Base-by-base conservation (phyloP, 495 filamentous ascomycete species). In the Aspergillus baeticus region DNA sequence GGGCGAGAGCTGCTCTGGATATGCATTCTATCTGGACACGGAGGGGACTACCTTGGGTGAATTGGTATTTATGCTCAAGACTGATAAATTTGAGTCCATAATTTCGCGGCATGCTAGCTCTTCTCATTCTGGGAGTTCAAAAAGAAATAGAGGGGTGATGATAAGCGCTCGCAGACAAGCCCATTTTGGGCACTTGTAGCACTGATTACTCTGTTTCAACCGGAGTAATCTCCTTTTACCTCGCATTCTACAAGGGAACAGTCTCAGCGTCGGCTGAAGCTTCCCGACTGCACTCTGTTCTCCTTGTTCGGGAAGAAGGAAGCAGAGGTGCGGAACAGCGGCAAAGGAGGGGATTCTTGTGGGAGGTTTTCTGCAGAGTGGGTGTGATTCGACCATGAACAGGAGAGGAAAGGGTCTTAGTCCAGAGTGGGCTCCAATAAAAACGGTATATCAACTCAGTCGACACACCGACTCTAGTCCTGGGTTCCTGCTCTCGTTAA, bases 371-470 rank as follows among this genome's bases (percentile, higher is more conserved):
- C 15, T 55, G 29, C 36, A 57, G 46, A 50, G 11, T 11, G 41
- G 37, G 45, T 18, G 1, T 57, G 45, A 57, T 57, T 57, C 54
- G 37, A 57, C 54, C 54, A 50, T 29, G 37, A 57, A 23, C 37
- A 39, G 20, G 54, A 57, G n/a, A 50, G 46, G 29, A 48, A 56
- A 38, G 54, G 36, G 43, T 29, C 36, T 22, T 38, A 37, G 36
- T 46, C 13, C 14, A 35, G 22, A 56, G 54, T 56, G 54, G 54
- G 54, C 54, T 56, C 54, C 54, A 49, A 49, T 56, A 48, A 46
- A 22, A 55, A 29, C 18, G 34, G 43, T 22, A 56, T 43, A 33
- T 57, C 46, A 31, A 50, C 22, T 38, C 20, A 15, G 10, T 50
- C 34, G 33, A 36, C 45, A 49, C 46, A 50, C 47, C 47, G 34